Percentiles rank a stretch among this genome's conserved stretches.
Conservation (phyloP, 371 early-diverging fungal genomes). For the Syncephalastrum monosporum region DNA sequence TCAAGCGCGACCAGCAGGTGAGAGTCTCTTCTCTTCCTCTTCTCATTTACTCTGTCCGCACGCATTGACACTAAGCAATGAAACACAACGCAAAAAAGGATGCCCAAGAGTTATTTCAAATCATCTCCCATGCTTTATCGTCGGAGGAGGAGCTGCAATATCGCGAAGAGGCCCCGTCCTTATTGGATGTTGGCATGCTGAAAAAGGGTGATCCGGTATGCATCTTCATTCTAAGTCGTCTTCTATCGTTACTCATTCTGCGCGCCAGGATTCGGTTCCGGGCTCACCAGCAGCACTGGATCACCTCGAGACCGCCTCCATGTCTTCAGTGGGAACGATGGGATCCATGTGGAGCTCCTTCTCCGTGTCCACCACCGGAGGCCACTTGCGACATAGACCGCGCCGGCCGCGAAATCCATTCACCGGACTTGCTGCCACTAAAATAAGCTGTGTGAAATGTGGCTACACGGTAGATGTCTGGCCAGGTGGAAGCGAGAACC, state of each 20-base stretch:
- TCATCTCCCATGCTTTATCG: conserved; percentile 77
- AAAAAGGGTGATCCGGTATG: conserved; percentile 21
- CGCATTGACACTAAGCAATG: not conserved
- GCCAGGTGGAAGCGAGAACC: not conserved
- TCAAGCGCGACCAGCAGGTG: conserved; percentile 51
- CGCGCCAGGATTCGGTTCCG: conserved; percentile 10
- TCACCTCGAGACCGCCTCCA: conserved; percentile 45
- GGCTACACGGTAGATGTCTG: conserved; percentile 62
- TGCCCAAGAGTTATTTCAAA: conserved; percentile 92
- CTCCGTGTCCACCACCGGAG: conserved; percentile 49
- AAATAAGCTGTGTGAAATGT: conserved; percentile 78
- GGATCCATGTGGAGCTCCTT: conserved; percentile 57
- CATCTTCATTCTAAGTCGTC: not conserved
- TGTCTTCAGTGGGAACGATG: conserved; percentile 29
- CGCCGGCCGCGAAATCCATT: conserved; percentile 64
- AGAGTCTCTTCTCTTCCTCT: not conserved
- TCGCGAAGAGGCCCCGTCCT: conserved; percentile 31
- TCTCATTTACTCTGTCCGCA: not conserved
- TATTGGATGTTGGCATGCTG: conserved; percentile 33
- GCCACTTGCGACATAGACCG: conserved; percentile 40
- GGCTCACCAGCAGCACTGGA: conserved; percentile 28
- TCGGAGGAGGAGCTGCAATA: conserved; percentile 65
- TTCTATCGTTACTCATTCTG: too few relatives aligned
- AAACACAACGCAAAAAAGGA: conserved; percentile 59
- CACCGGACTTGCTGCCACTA: conserved; percentile 71